Evolutionary conservation across 805 yeast species (phyloP).

Genomic region (Priceomyces haplophilus): DNA sequence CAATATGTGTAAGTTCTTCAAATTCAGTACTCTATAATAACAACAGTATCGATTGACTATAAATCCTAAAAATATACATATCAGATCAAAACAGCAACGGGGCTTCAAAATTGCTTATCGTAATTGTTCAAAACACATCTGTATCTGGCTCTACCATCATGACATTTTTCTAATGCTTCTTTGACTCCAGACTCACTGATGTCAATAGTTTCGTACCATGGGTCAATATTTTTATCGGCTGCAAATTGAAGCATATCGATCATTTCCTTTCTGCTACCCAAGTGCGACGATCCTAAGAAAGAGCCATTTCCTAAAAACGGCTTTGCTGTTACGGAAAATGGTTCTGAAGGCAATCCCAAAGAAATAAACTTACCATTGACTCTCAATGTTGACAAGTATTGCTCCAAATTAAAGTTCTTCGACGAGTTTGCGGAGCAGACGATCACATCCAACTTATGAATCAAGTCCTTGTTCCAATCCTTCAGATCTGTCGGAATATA

Average conservation of each 20-base stretch:
- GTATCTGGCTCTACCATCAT: slow-evolving; percentile 35
- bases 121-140: slow-evolving; percentile 60
- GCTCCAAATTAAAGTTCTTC: slow-evolving; percentile 47
- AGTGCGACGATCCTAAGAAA: slow-evolving; percentile 27
- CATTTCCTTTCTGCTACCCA: slow-evolving; percentile 38
- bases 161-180: slow-evolving; percentile 32
- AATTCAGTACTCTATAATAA: no score
- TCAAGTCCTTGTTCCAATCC: slow-evolving; percentile 33
- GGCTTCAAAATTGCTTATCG: slow-evolving; percentile 31
- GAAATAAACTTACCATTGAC: slow-evolving; percentile 24
- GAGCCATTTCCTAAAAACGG: slow-evolving; percentile 26
- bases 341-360: slow-evolving; percentile 50
- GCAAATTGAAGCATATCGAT: slow-evolving; percentile 37
- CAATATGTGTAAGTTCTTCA: no score
- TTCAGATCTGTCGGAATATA: slow-evolving; percentile 47
- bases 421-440: slow-evolving; percentile 52
- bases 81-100: no score
- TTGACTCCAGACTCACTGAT: slow-evolving; percentile 31
- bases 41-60: no score
- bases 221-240: slow-evolving; percentile 31
- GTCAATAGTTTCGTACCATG: slow-evolving; percentile 35
- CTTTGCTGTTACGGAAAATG: slow-evolving; percentile 21
- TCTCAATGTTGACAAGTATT: slow-evolving; percentile 36
- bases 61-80: no score
- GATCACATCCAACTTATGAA: slow-evolving; percentile 47